Conservation (phyloP, 176 grass and related monocot genomes). For the Puya raimondii region DNA sequence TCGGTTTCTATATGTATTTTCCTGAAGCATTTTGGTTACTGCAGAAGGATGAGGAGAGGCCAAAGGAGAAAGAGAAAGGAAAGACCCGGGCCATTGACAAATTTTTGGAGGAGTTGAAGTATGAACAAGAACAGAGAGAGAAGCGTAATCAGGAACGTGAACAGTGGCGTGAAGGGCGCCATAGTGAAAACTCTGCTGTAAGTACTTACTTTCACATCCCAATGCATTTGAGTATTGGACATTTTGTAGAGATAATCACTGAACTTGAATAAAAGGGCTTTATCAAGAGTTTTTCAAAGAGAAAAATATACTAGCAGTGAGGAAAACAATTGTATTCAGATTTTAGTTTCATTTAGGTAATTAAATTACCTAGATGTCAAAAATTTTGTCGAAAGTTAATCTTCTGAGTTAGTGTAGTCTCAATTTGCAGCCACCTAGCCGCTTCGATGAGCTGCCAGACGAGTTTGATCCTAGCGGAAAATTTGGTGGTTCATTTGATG, state of each 20-base stretch:
- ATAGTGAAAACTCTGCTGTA: constrained; percentile 60
- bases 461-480: constrained; percentile 80
- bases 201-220: constrained; percentile 17
- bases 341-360: not conserved
- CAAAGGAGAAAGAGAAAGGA: constrained; percentile 98
- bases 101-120: constrained; percentile 94
- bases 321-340: too few relatives aligned
- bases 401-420: not conserved
- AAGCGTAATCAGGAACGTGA: constrained; percentile 73
- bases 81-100: constrained; percentile 81
- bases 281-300: not conserved
- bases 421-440: constrained; percentile 49
- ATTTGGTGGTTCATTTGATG: constrained; percentile 89
- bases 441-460: constrained; percentile 89
- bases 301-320: not conserved
- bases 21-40: constrained; percentile 10
- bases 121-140: constrained; percentile 80
- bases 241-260: not conserved
- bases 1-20: not conserved
- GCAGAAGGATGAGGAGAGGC: constrained; percentile 79
- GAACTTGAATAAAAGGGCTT: not conserved
- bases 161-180: constrained; percentile 52
- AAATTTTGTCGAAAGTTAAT: not conserved
- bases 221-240: not conserved
- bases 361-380: not conserved